Conservation (phyloP, 2,329 filamentous ascomycete genomes). For the Aspergillus sp. region DNA sequence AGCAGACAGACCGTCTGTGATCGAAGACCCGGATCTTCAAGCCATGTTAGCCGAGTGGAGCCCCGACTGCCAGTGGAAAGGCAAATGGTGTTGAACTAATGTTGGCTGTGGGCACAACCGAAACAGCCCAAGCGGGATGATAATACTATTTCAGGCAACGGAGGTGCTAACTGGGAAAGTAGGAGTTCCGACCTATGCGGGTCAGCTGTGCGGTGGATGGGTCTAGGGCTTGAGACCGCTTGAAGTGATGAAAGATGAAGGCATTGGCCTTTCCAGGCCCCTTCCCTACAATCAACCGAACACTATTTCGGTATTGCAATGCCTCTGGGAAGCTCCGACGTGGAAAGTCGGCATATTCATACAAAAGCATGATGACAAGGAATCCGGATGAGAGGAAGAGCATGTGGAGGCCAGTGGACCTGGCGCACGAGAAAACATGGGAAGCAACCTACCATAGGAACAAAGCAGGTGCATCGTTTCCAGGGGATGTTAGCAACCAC, state of each 20-base stretch:
- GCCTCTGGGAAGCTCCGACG: background rate
- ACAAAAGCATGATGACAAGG: background rate
- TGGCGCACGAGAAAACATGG: background rate
- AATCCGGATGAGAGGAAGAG: background rate
- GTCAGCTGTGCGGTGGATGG: background rate
- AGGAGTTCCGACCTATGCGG: slow-evolving; percentile 14
- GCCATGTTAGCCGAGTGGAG: slow-evolving; percentile 18
- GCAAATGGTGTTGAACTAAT: slow-evolving; percentile 13
- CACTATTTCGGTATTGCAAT: background rate
- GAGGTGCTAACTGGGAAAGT: slow-evolving; percentile 11
- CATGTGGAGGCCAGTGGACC: slow-evolving; percentile 5
- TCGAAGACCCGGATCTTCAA: slow-evolving; percentile 22
- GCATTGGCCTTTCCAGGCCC: background rate
- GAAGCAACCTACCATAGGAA: background rate
- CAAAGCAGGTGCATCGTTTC: background rate
- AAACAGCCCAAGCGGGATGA: slow-evolving; percentile 17
- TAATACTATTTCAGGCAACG: slow-evolving; percentile 24
- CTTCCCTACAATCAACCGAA: background rate
- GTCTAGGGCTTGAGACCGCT: background rate
- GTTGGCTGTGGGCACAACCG: slow-evolving; percentile 18
- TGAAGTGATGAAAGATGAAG: slow-evolving; percentile 5
- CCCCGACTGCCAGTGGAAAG: slow-evolving; percentile 14
- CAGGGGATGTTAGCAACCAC: slow-evolving; percentile 5
- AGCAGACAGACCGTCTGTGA: slow-evolving; percentile 14
- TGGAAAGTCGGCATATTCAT: background rate